Evolutionary conservation across 495 filamentous ascomycete genomes (phyloP).

Genomic region (Neurospora tetrasperma): DNA sequence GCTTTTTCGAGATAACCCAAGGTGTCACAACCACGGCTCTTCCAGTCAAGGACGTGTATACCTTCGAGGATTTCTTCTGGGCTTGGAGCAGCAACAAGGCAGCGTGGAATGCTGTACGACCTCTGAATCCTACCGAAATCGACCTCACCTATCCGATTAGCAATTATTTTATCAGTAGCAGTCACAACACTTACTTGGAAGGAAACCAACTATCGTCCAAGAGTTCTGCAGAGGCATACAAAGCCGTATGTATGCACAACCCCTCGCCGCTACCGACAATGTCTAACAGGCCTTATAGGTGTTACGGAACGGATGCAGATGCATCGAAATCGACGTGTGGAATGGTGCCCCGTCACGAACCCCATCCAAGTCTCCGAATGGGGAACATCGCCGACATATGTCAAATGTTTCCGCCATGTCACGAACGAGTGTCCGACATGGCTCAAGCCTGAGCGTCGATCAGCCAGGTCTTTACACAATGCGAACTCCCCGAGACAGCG

Average conservation of each 20-base stretch:
- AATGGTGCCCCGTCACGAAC: slow-evolving; percentile 44
- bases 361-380: slow-evolving; percentile 19
- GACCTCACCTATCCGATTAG: slow-evolving; percentile 50
- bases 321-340: slow-evolving; percentile 95
- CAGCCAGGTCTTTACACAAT: slow-evolving; percentile 3
- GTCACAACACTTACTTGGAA: slow-evolving; percentile 76
- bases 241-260: slow-evolving; percentile 39
- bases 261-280: neutral
- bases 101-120: slow-evolving; percentile 25
- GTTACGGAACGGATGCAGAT: slow-evolving; percentile 69
- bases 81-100: slow-evolving; percentile 26
- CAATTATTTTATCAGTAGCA: slow-evolving; percentile 85
- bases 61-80: slow-evolving; percentile 33
- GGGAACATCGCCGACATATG: slow-evolving; percentile 24
- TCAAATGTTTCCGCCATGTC: slow-evolving; percentile 32
- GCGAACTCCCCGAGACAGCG: slow-evolving; percentile 10
- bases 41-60: slow-evolving; percentile 23
- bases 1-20: slow-evolving; percentile 30
- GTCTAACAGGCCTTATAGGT: slow-evolving; percentile 18
- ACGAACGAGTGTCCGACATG: slow-evolving; percentile 22
- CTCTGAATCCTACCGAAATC: slow-evolving; percentile 14
- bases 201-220: slow-evolving; percentile 80
- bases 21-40: slow-evolving; percentile 17
- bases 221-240: slow-evolving; percentile 72
- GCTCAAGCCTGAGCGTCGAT: slow-evolving; percentile 9